Evolutionary conservation across 2,329 filamentous ascomycete genomes (phyloP).

Genomic region (Penicillium sp.): DNA sequence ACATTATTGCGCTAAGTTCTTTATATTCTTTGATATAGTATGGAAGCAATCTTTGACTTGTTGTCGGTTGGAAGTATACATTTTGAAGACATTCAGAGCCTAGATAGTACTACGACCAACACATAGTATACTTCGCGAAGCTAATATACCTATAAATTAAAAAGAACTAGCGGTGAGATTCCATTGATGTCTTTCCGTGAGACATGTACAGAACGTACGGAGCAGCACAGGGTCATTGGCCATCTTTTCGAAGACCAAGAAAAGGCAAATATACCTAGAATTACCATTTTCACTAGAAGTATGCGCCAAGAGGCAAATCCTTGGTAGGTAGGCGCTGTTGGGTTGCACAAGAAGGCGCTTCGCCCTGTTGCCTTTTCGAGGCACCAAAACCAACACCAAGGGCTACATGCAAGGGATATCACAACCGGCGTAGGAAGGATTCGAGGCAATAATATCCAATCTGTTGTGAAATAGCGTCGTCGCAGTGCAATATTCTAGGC

Average conservation of each 20-base stretch:
- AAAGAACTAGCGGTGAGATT: not conserved
- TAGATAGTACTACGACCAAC: too few relatives aligned
- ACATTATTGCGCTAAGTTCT: too few relatives aligned
- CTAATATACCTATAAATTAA: too few relatives aligned
- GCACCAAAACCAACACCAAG: not conserved
- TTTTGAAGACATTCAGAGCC: too few relatives aligned
- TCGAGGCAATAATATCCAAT: not conserved
- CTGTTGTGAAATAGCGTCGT: not conserved
- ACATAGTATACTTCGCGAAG: too few relatives aligned
- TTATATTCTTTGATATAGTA: too few relatives aligned
- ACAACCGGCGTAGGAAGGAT: not conserved
- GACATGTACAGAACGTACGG: not conserved
- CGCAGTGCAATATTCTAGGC: not conserved
- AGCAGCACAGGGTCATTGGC: not conserved
- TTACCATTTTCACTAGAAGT: not conserved
- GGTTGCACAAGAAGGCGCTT: not conserved
- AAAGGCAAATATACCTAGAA: not conserved
- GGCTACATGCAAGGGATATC: not conserved
- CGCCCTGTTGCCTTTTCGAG: not conserved
- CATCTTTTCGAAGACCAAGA: not conserved
- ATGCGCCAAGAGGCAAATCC: not conserved
- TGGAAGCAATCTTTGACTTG: too few relatives aligned
- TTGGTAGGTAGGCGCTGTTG: not conserved
- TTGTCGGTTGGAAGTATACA: too few relatives aligned
- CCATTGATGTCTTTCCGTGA: not conserved